phyloP scores from a whole-genome alignment of 169 alveolate genomes.

The Theileria annulata region DNA sequence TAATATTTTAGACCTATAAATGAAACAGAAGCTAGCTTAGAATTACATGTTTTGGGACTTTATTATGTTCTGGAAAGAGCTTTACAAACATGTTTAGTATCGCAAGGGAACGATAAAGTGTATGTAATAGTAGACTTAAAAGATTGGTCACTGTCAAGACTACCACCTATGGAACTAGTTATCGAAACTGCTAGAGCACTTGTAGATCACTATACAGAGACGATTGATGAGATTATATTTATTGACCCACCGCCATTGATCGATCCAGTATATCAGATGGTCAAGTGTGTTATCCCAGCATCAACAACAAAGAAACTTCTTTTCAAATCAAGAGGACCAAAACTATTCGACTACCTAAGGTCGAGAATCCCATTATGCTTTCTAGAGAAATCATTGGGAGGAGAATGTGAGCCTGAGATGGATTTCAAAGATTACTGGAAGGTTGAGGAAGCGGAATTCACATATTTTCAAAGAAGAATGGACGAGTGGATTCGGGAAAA shows the following conservation, averaged over 20 bases:
- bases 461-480: constrained; percentile 6
- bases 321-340: constrained; percentile 40
- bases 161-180: constrained; percentile 56
- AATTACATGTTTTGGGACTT: constrained; percentile 39
- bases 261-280: constrained; percentile 59
- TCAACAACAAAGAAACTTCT: constrained; percentile 53
- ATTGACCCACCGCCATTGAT: constrained; percentile 52
- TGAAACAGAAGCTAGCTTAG: constrained; percentile 32
- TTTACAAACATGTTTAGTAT: constrained; percentile 13
- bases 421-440: constrained; percentile 45
- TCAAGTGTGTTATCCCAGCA: constrained; percentile 48
- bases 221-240: constrained; percentile 47
- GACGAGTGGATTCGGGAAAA: constrained; percentile 33
- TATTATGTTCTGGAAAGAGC: constrained; percentile 49
- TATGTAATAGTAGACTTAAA: constrained; percentile 48
- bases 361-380: constrained; percentile 13
- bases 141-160: constrained; percentile 54
- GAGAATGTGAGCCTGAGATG: constrained; percentile 22
- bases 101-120: constrained; percentile 59
- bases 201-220: constrained; percentile 58
- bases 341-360: constrained; percentile 16
- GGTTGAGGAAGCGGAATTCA: constrained; percentile 15
- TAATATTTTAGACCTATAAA: constrained; percentile 24
- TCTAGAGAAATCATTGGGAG: constrained; percentile 58
- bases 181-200: constrained; percentile 58